phyloP scores from a whole-genome alignment of 2,329 filamentous ascomycete genomes.

The Blastomyces emzantsi region DNA sequence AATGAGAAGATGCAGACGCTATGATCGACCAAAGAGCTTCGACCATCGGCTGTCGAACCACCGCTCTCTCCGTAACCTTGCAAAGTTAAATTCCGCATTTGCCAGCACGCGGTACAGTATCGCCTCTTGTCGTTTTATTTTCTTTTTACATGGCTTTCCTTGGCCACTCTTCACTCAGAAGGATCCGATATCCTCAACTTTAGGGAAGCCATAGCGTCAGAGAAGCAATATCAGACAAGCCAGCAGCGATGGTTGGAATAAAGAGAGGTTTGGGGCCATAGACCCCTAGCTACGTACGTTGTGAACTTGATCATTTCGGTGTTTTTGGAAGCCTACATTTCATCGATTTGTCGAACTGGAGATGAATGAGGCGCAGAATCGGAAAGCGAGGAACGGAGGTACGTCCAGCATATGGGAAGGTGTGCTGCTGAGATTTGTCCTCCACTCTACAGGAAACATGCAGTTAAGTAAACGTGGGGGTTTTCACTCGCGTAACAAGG shows the following conservation, averaged over 20 bases:
- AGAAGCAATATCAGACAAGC: neutral
- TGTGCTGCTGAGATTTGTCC: neutral
- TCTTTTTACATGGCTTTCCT: neutral
- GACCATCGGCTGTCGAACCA: slow-evolving; percentile 7
- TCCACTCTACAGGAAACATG: neutral
- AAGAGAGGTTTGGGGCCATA: neutral
- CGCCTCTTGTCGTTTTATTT: neutral
- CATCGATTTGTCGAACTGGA: neutral
- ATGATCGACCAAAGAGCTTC: neutral
- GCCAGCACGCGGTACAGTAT: neutral
- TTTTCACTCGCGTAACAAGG: neutral
- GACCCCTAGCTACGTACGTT: neutral
- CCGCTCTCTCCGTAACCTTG: neutral
- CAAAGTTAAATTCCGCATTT: neutral
- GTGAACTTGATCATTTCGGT: neutral
- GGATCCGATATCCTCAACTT: neutral
- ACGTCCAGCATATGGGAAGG: neutral
- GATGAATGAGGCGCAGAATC: neutral
- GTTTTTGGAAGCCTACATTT: neutral
- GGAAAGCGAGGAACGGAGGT: neutral
- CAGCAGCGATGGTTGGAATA: neutral
- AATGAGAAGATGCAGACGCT: slow-evolving; percentile 4
- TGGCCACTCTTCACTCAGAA: neutral
- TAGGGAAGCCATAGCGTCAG: neutral
- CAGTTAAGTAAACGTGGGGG: neutral